Evolutionary conservation across 129 eudicot genomes (phyloP).

Genomic region (Artemisia annua): DNA sequence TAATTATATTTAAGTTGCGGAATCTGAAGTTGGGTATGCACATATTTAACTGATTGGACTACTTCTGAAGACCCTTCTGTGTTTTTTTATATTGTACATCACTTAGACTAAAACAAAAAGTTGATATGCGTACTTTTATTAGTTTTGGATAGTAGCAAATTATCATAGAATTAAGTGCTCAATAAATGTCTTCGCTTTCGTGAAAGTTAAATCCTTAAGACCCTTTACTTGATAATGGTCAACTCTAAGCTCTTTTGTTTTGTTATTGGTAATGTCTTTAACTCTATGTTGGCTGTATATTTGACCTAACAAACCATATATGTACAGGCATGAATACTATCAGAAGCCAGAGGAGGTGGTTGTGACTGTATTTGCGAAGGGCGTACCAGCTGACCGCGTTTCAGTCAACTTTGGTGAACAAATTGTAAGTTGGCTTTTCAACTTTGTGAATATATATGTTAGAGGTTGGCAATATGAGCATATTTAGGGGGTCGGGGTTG

Average conservation of each 20-base stretch:
- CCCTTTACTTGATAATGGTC: not conserved
- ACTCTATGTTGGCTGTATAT: not conserved
- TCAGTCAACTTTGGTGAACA: constrained; percentile 80
- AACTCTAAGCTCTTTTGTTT: not conserved
- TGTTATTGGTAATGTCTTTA: too few species aligned
- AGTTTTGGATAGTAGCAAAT: not conserved
- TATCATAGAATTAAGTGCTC: not conserved
- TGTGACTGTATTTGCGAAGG: constrained; percentile 82
- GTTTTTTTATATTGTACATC: not conserved
- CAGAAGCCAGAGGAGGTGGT: constrained; percentile 91
- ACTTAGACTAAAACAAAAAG: not conserved
- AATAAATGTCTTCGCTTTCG: not conserved
- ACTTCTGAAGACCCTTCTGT: not conserved
- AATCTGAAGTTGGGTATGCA: not conserved
- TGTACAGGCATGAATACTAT: constrained; percentile 75
- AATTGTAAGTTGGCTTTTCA: constrained; percentile 50
- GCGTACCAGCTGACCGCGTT: constrained; percentile 57
- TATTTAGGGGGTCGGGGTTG: too few species aligned
- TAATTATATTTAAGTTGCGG: not conserved
- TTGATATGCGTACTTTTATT: not conserved
- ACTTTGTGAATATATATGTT: not conserved
- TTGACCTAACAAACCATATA: constrained; percentile 11
- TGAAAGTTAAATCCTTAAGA: not conserved
- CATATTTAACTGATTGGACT: not conserved
- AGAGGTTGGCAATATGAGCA: too few species aligned